Percentiles rank a stretch among this genome's conserved stretches.
Conservation (phyloP, 805 yeast genomes). For the Tetrapisispora fleetii region DNA sequence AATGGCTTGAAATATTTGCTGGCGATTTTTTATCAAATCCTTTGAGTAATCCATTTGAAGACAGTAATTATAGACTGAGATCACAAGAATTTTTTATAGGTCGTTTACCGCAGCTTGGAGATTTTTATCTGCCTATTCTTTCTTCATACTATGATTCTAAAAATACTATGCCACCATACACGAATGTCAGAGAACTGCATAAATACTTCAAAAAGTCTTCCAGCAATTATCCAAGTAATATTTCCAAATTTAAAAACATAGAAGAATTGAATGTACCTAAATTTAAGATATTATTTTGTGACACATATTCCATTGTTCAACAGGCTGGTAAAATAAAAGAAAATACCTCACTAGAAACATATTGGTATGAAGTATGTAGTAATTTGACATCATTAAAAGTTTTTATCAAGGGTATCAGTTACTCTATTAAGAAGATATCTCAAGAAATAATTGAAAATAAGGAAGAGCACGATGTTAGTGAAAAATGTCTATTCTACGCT, state of each 20-base stretch:
- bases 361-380: slow-evolving; percentile 22
- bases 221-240: slow-evolving; percentile 7
- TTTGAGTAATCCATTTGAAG: slow-evolving; percentile 19
- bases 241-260: slow-evolving; percentile 12
- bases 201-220: slow-evolving; percentile 9
- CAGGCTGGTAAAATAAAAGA: slow-evolving; percentile 7
- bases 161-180: neutral
- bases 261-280: slow-evolving; percentile 8
- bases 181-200: slow-evolving; percentile 10
- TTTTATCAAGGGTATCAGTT: slow-evolving; percentile 7
- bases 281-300: slow-evolving; percentile 19
- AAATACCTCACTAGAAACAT: neutral
- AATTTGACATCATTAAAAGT: slow-evolving; percentile 12
- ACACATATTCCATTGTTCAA: slow-evolving; percentile 14
- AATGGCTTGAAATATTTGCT: slow-evolving; percentile 20
- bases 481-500: slow-evolving; percentile 1
- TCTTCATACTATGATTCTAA: slow-evolving; percentile 4
- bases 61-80: slow-evolving; percentile 21
- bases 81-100: slow-evolving; percentile 26
- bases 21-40: slow-evolving; percentile 23
- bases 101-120: slow-evolving; percentile 25
- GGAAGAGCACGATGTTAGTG: neutral
- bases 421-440: slow-evolving; percentile 1
- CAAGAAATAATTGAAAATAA: neutral
- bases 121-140: slow-evolving; percentile 25